A percentile compares a stretch with the other conserved stretches of the same genome.
Evolutionary conservation across 2,329 filamentous ascomycete genomes (phyloP).

Genomic region (Aspergillus ibericus): DNA sequence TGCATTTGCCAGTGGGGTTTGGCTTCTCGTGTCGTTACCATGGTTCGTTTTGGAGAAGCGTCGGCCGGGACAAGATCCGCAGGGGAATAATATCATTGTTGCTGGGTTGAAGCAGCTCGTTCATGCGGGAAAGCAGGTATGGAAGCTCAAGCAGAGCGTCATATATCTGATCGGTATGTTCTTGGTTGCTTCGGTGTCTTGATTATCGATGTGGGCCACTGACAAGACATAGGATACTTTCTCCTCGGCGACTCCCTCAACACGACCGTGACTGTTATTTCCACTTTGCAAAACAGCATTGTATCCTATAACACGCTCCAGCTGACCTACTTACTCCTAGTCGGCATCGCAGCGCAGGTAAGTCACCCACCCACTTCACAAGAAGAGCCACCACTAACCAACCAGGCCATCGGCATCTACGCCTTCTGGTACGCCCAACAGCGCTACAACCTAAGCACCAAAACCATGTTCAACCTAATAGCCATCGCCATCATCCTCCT

Average conservation of each 20-base stretch:
- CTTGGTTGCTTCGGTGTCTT: neutral
- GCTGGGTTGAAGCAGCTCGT: constrained; percentile 64
- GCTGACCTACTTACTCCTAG: constrained; percentile 65
- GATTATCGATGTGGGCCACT: neutral
- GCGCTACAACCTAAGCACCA: constrained; percentile 59
- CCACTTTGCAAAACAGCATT: constrained; percentile 64
- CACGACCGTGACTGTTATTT: constrained; percentile 68
- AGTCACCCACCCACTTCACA: neutral
- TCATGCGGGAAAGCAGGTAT: constrained; percentile 60
- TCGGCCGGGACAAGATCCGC: constrained; percentile 58
- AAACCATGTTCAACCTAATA: constrained; percentile 68
- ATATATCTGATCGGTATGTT: constrained; percentile 61
- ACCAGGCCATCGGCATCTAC: constrained; percentile 57
- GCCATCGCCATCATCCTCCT: constrained; percentile 63
- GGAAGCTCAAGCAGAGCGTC: constrained; percentile 65
- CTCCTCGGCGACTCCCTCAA: constrained; percentile 69
- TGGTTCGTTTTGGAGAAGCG: constrained; percentile 68
- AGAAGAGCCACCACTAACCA: neutral
- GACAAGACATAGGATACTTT: constrained; percentile 54
- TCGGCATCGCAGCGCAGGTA: constrained; percentile 64
- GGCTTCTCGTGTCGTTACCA: constrained; percentile 63
- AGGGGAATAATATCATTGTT: constrained; percentile 50
- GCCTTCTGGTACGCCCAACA: constrained; percentile 63
- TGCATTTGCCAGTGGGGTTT: constrained; percentile 64
- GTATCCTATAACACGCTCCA: constrained; percentile 65